Conservation (phyloP, 23 red algal species). For the Gracilaria domingensis region DNA sequence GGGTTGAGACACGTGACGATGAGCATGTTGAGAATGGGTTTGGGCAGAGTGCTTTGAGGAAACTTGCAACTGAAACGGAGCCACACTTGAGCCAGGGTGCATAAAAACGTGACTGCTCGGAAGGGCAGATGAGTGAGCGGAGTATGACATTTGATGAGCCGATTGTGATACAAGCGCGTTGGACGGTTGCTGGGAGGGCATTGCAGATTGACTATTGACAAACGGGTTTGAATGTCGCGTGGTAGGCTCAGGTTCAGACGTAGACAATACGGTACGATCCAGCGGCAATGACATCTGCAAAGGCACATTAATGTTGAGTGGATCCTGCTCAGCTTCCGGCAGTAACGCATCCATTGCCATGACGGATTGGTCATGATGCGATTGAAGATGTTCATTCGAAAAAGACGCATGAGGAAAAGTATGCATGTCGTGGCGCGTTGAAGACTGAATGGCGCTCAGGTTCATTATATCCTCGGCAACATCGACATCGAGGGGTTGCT, state of each 20-base stretch:
- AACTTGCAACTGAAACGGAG: conserved; percentile 12
- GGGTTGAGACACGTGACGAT: conserved; percentile 2
- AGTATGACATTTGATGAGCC: background rate
- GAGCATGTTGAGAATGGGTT: background rate
- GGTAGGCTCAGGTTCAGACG: conserved; percentile 9
- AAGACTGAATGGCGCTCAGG: conserved; percentile 5
- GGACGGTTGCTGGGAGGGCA: conserved; percentile 11
- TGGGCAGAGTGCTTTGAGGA: conserved; percentile 14
- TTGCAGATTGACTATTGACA: conserved; percentile 11
- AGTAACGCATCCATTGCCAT: conserved; percentile 54
- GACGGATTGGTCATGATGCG: conserved; percentile 16
- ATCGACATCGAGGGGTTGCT: conserved; percentile 41
- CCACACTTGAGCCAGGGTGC: conserved; percentile 8
- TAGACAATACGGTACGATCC: conserved; percentile 13
- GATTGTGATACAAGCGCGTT: background rate
- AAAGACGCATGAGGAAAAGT: conserved; percentile 26
- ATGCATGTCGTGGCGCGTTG: conserved; percentile 37
- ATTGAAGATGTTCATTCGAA: conserved; percentile 20
- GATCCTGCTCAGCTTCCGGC: conserved; percentile 59
- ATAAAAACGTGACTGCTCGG: conserved; percentile 33
- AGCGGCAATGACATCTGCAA: conserved; percentile 26
- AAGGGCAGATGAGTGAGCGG: conserved; percentile 22
- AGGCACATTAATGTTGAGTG: conserved; percentile 32
- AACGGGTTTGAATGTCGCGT: background rate
- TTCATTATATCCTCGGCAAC: conserved; percentile 61